Evolutionary conservation across 306 rosid genomes (phyloP).

Genomic region (Prunus padus): DNA sequence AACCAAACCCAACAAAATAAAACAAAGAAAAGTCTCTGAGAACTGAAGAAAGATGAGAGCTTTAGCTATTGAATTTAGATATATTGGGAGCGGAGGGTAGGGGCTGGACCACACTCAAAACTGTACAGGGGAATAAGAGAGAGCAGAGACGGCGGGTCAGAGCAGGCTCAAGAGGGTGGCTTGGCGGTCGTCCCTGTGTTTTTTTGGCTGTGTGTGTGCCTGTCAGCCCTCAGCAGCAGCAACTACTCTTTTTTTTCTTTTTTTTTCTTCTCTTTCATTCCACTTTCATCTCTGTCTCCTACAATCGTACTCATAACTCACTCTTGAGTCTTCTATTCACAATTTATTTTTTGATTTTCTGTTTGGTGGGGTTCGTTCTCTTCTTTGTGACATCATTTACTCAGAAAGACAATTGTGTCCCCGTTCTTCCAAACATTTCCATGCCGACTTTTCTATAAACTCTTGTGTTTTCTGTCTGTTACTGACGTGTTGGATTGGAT

Average conservation of each 20-base stretch:
- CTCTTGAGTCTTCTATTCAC: constrained; percentile 12
- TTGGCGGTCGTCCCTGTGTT: constrained; percentile 36
- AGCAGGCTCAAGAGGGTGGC: not conserved
- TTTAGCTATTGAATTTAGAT: not conserved
- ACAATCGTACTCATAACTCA: not conserved
- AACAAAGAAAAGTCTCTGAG: not conserved
- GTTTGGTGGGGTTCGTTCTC: not conserved
- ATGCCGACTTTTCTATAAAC: not conserved
- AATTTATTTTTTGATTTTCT: not conserved
- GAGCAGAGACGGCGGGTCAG: constrained; percentile 22
- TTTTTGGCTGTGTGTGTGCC: not conserved
- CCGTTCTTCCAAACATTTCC: not conserved
- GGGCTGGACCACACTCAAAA: constrained; percentile 13
- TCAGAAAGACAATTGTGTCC: constrained; percentile 20
- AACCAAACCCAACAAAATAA: not conserved
- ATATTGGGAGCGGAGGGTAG: not conserved
- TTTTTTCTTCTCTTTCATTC: constrained; percentile 18
- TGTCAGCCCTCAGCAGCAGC: constrained; percentile 32
- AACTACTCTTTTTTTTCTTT: not conserved
- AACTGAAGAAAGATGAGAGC: not conserved
- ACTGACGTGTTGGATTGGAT: not conserved
- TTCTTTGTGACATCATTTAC: constrained; percentile 26
- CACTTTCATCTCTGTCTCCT: constrained; percentile 12
- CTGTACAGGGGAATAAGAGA: not conserved
- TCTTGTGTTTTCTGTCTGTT: not conserved